These are phyloP conservation scores for Trichoderma gracile DNA, from an alignment of 2,329 filamentous ascomycete genomes.

Conservation along the genomic window DNA sequence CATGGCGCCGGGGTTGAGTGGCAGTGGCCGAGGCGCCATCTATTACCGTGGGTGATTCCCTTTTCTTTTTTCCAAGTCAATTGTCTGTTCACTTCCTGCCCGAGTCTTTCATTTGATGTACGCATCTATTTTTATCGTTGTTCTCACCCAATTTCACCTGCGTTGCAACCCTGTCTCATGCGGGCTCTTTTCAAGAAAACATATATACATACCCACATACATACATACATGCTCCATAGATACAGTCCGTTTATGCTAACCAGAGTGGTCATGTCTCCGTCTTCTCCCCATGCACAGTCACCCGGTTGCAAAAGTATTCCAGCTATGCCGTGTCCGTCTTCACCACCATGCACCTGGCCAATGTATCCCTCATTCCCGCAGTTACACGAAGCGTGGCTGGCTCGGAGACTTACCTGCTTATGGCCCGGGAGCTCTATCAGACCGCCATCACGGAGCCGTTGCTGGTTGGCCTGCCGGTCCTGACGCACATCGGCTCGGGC, in stretches of 20 bases:
- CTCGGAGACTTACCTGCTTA: conserved; percentile 83
- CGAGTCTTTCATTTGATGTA: background rate
- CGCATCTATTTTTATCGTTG: background rate
- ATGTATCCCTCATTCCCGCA: conserved; percentile 79
- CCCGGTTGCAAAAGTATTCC: conserved; percentile 80
- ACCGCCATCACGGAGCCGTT: conserved; percentile 77
- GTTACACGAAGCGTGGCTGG: conserved; percentile 69
- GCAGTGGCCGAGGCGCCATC: conserved; percentile 61
- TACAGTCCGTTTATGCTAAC: conserved; percentile 15
- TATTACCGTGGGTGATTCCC: conserved; percentile 69
- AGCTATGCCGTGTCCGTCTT: conserved; percentile 82
- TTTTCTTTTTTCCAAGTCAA: background rate
- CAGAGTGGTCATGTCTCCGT: background rate
- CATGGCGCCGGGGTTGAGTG: conserved; percentile 58
- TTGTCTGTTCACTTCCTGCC: background rate
- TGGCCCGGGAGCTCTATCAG: conserved; percentile 91
- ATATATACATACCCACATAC: no score
- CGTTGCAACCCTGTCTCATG: background rate
- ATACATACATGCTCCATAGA: background rate
- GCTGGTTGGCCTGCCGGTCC: conserved; percentile 72
- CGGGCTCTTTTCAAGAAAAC: no score
- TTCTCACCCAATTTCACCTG: background rate
- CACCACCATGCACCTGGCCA: conserved; percentile 73
- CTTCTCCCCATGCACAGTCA: conserved; percentile 29
- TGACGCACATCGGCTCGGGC: conserved; percentile 75